Evolutionary conservation across 2,329 filamentous ascomycete species (phyloP), one percentile per base, ranked within the genome.

Genomic region (Aspergillus pseudoterreus): DNA sequence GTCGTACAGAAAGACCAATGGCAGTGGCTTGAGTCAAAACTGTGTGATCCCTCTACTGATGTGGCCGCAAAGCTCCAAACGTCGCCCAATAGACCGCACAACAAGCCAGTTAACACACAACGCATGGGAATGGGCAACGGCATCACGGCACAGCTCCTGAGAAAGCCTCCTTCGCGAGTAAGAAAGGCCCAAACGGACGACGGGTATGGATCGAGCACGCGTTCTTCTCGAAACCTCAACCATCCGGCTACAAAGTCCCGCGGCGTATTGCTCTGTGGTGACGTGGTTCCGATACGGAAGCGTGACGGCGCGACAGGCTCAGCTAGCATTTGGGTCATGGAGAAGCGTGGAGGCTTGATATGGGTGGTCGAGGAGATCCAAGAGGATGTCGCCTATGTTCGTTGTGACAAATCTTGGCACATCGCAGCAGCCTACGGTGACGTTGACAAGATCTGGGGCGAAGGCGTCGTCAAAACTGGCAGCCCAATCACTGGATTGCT

Each of bases 291-390:
- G 0, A 99, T 99, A 53, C 88, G 92, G 68, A 99, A 97, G 72
- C 84, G 94, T 54, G 96, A 99, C 63, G 94, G 94, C 4, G 83
- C 87, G 10, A 92, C 87, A 4, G 94, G 94, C 2, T 92, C 94
- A 52, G 94, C 94, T 35, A 97, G 92, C 71, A 76, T 99, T 36
- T 99, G 94, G 94, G 94, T 99, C 3, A 99, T 99, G 75, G 94
- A 99, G 71, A 99, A 99, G 72, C 83, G 87, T 45, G 85, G 90
- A 47, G 92, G 92, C 9, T 74, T 99, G 53, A 97, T 99, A 54
- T 99, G 94, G 94, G 94, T 99, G 8, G 75, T 99, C 2, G 94
- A 99, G 69, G 94, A 99, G 72, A 97, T 99, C 54, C 90, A 92
- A 50, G 94, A 99, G 71, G 92, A 99, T 67, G 86, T 94, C 36